Evolutionary conservation across 73 alveolate genomes (phyloP).

Genomic region (Paramecium biaurelia): DNA sequence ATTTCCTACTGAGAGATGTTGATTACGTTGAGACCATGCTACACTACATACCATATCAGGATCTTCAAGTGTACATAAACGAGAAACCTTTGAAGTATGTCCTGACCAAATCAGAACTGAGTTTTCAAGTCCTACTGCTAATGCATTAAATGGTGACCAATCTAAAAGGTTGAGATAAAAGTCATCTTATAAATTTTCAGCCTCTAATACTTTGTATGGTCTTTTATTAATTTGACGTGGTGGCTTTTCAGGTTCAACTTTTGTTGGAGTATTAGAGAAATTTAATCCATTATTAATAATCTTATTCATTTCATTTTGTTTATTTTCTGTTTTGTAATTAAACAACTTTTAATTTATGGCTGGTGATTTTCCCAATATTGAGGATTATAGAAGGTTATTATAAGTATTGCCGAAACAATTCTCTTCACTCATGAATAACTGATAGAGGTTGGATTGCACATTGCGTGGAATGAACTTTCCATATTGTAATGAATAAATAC

Average conservation of each 20-base stretch:
- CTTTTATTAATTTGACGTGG: conserved; percentile 72
- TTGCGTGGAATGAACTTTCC: neutral
- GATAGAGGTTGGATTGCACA: neutral
- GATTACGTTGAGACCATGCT: conserved; percentile 73
- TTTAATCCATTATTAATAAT: conserved; percentile 20
- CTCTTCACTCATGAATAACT: conserved; percentile 40
- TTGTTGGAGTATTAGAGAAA: neutral
- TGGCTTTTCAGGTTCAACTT: conserved; percentile 40
- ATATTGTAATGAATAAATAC: neutral
- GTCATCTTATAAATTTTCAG: conserved; percentile 82
- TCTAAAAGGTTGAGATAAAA: conserved; percentile 81
- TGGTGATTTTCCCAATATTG: conserved; percentile 25
- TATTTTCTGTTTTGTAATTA: conserved; percentile 29
- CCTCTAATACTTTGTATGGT: conserved; percentile 83
- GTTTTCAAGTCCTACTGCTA: conserved; percentile 86
- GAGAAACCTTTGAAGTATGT: conserved; percentile 40
- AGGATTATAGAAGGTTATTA: neutral
- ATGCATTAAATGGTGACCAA: conserved; percentile 82
- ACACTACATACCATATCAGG: conserved; percentile 81
- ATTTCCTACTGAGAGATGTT: conserved; percentile 78
- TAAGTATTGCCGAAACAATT: neutral
- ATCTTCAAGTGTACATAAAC: conserved; percentile 51
- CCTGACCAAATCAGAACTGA: conserved; percentile 81
- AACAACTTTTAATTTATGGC: neutral
- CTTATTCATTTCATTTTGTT: conserved; percentile 5